phyloP scores from a whole-genome alignment of 768 basidiomycete genomes.

The Ephemerocybe angulata region DNA sequence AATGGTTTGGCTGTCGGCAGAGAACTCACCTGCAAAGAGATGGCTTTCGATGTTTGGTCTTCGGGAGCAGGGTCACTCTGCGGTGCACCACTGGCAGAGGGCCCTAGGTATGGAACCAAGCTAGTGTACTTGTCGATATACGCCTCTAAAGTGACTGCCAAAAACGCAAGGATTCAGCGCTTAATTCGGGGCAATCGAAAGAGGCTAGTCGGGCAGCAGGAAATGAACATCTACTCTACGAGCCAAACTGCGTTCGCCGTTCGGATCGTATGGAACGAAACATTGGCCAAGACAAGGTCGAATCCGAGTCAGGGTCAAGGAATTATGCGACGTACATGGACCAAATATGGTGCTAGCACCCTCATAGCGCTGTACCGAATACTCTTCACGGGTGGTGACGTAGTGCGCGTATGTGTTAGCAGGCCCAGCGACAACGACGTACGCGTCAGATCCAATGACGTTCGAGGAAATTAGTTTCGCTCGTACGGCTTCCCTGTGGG shows the following conservation, averaged over 20 bases:
- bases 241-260: neutral
- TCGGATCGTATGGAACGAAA: neutral
- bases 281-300: too few species aligned
- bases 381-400: constrained; percentile 70
- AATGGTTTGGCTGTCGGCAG: neutral
- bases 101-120: constrained; percentile 60
- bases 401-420: constrained; percentile 80
- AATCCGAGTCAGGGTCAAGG: neutral
- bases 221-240: too few species aligned
- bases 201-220: constrained; percentile 5
- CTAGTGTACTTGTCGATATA: constrained; percentile 74
- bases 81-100: constrained; percentile 44
- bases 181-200: constrained; percentile 1
- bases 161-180: neutral
- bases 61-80: constrained; percentile 62
- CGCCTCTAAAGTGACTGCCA: constrained; percentile 68
- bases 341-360: constrained; percentile 80
- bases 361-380: constrained; percentile 72
- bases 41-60: constrained; percentile 61
- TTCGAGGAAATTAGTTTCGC: constrained; percentile 58
- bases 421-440: constrained; percentile 78
- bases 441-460: constrained; percentile 62
- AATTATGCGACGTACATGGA: constrained; percentile 46
- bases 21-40: constrained; percentile 57
- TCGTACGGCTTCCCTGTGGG: constrained; percentile 60